Evolutionary conservation across 2,329 filamentous ascomycete species (phyloP), one percentile per base, ranked within the genome.

Genomic region (Myriangium duriaei): DNA sequence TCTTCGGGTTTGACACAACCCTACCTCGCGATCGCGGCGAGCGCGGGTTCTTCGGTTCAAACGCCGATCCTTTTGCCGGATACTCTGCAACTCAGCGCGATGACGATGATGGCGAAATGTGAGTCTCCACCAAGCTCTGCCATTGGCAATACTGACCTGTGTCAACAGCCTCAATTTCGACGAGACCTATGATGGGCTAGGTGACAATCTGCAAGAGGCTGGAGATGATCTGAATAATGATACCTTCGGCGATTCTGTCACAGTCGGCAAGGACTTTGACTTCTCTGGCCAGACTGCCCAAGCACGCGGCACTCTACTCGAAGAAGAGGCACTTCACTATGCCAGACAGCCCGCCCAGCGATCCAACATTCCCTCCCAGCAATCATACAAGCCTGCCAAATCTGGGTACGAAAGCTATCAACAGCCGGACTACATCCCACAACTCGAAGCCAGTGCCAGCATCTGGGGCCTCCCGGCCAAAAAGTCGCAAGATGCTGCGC

Each of bases 181-280:
- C 51, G 86, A 98, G 56, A 96, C 88, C 26, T 96, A 96, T 57
- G 91, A 98, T 60, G 88, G 88, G 12, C 69, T 98, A 29, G 91
- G 86, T 40, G 82, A 94, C 54, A 77, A 82, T 58, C 77, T 98
- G 24, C 79, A 94, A 52, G 88, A 98, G 57, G 79, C 82, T 13
- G 83, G 88, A 53, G 91, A 98, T 66, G 85, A 74, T 35, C 85
- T 95, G 69, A 98, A 98, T 60, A 85, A 96, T 51, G 91, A 96
- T 56, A 98, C 91, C 2, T 98, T 98, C 41, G 70, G 66, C 41
- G 62, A 59, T 21, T 24, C 30, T n/a, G 55, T 56, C 40, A 62
- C 59, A 24, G 74, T 91, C 42, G 87, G 87, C 54, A 92, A 83
- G 57, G 88, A 98, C 60, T 96, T 96, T 52, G 91, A 98, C 59